Percentiles rank a stretch among this genome's conserved stretches.
Conservation (phyloP, 2,329 filamentous ascomycete species). For the Cryphonectria parasitica region DNA sequence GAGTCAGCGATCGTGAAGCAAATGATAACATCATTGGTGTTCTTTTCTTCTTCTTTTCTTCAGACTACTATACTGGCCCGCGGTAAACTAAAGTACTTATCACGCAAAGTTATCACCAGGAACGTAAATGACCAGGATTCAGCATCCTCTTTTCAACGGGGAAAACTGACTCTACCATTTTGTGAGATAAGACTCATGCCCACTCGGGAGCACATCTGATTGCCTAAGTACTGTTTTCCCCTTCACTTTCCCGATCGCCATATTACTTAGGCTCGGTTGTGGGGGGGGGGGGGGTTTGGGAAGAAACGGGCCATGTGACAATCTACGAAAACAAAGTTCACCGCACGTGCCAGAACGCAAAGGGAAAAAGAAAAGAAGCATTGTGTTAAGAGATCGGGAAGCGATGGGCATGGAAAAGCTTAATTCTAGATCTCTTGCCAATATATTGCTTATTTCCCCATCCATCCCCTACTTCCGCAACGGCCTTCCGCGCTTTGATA, state of each 20-base stretch:
- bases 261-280: too few relatives aligned
- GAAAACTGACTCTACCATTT: too few relatives aligned
- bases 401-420: neutral
- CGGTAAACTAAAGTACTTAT: neutral
- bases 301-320: too few relatives aligned
- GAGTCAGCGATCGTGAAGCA: neutral
- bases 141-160: neutral
- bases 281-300: too few relatives aligned
- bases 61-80: neutral
- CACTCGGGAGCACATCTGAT: too few relatives aligned
- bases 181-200: too few relatives aligned
- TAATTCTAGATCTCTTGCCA: neutral
- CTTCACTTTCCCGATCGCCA: too few relatives aligned
- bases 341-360: neutral
- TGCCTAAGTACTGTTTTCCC: too few relatives aligned
- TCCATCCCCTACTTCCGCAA: neutral
- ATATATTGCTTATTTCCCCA: neutral
- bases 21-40: neutral
- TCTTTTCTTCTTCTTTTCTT: too few relatives aligned
- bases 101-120: neutral
- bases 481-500: neutral
- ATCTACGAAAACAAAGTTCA: neutral
- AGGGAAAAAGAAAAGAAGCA: neutral
- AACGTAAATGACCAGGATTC: neutral
- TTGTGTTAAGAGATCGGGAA: neutral